These are phyloP conservation scores for Nannochloropsis gaditana DNA, from an alignment of 108 stramenopile species.

Conservation along the genomic window DNA sequence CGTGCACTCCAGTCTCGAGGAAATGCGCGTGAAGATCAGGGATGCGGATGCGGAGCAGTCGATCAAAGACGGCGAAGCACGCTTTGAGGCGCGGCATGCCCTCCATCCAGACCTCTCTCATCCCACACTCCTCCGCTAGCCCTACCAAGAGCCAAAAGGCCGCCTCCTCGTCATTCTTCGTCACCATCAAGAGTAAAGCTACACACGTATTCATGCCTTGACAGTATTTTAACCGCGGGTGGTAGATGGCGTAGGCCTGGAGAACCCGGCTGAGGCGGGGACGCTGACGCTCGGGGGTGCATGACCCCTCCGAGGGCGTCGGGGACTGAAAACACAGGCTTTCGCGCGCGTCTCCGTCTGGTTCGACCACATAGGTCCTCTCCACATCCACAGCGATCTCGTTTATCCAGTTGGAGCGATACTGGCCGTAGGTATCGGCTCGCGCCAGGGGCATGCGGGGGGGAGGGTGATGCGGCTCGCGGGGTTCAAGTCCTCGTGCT, in stretches of 20 bases:
- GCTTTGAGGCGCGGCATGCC: conserved; percentile 16
- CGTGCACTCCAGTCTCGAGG: conserved; percentile 33
- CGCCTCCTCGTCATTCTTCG: conserved; percentile 31
- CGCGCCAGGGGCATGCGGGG: background rate
- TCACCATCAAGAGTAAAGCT: conserved; percentile 23
- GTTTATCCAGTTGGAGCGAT: background rate
- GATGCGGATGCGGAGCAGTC: background rate
- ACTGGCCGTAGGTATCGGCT: background rate
- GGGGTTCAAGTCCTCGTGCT: background rate
- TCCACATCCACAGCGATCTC: background rate
- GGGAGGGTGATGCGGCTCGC: background rate
- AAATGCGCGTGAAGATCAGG: conserved; percentile 27
- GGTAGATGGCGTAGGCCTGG: background rate
- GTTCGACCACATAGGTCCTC: background rate
- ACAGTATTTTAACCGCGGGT: background rate
- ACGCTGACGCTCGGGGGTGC: background rate
- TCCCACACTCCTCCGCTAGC: conserved; percentile 30
- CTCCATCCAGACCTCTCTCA: conserved; percentile 4
- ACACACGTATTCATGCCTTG: conserved; percentile 19
- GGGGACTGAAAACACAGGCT: background rate
- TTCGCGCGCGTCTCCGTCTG: background rate
- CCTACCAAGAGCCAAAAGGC: conserved; percentile 44
- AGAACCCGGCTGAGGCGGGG: background rate
- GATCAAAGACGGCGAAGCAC: background rate
- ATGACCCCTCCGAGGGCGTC: background rate